Base-by-base conservation (phyloP, 176 grass and related monocot species). In the Neostapfia colusana region DNA sequence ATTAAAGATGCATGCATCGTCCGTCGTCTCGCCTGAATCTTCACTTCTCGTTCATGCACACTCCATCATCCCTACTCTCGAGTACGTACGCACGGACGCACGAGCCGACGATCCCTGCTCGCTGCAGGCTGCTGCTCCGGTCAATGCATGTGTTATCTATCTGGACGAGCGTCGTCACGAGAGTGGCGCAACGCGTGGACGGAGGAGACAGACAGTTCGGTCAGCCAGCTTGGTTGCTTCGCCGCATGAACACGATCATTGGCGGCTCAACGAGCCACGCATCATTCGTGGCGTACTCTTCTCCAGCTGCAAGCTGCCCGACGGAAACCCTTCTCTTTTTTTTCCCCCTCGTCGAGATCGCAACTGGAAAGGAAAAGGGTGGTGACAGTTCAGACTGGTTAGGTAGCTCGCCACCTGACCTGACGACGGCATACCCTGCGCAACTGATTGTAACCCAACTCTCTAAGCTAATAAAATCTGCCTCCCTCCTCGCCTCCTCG, bases 131-230 rank as follows among this genome's bases (percentile, higher is more conserved):
- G 41, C 40, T 51, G 16, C n/a, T 8, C 45, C 4, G 40, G 66
- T 69, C 66, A 69, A 69, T 70, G 67, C n/a, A n/a, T n/a, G n/a
- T n/a, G n/a, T n/a, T n/a, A n/a, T 50, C 50, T 70, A 70, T 49
- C 67, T 70, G 15, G 34, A 44, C n/a, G n/a, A n/a, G n/a, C 4
- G 16, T 18, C 4, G 16, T 18, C 65, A 68, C 65, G 39, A 69
- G 39, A 69, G 41, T 7, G 9, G n/a, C 1, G 21, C 14, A 27
- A 12, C 39, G 65, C 38, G 40, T 67, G n/a, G 4, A 45, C 23
- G 41, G n/a, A n/a, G n/a, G n/a, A n/a, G n/a, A n/a, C n/a, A 45
- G 39, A 68, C 21, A 14, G 23, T 34, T 49, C 39, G 0, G 2
- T 3, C 8, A 55, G 14, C 14, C 48, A 51, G 48, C 15, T 7